phyloP scores from a whole-genome alignment of 441 rosid genomes.

The Syzygium malaccense region DNA sequence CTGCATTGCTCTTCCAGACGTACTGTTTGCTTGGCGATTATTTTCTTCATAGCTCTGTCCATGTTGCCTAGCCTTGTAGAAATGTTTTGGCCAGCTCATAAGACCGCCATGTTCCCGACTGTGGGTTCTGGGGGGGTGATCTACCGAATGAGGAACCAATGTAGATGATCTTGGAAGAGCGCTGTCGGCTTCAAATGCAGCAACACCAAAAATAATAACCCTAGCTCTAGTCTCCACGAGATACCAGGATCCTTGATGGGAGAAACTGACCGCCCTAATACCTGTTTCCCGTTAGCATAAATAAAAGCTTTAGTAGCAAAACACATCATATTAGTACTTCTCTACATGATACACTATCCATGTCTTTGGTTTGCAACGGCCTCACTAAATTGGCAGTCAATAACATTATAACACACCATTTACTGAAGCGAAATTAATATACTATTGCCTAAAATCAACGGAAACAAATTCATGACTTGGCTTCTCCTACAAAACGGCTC shows the following conservation, averaged over 20 bases:
- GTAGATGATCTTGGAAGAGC: constrained; percentile 41
- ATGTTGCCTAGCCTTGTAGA: constrained; percentile 22
- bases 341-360: background rate
- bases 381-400: background rate
- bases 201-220: constrained; percentile 51
- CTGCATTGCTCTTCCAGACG: constrained; percentile 68
- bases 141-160: constrained; percentile 32
- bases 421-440: background rate
- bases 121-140: constrained; percentile 41
- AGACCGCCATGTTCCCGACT: constrained; percentile 55
- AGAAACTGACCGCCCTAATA: constrained; percentile 30
- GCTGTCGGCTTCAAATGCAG: constrained; percentile 44
- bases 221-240: constrained; percentile 76
- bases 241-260: constrained; percentile 45
- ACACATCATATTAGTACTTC: background rate
- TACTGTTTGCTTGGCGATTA: constrained; percentile 23
- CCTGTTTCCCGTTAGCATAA: constrained; percentile 19
- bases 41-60: constrained; percentile 11
- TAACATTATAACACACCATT: background rate
- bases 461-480: background rate
- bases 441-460: background rate
- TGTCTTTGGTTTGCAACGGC: background rate
- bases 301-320: background rate
- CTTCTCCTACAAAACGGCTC: background rate
- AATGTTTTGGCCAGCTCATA: constrained; percentile 72